Conservation (phyloP, 2,329 filamentous ascomycete species). For the Mycosphaerella sp. region DNA sequence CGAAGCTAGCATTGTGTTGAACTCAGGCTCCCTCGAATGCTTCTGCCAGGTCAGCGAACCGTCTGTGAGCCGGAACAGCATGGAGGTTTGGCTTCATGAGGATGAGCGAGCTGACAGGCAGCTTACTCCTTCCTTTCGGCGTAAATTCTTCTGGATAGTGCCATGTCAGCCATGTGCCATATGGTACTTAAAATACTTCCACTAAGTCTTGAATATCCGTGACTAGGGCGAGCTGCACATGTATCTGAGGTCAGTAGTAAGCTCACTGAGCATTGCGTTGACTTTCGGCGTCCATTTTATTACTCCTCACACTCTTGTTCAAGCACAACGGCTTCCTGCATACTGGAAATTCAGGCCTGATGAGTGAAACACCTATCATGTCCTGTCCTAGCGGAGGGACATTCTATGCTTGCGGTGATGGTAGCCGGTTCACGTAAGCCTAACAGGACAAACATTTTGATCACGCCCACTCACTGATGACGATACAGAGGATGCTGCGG, state of each 20-base stretch:
- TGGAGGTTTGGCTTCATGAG: neutral
- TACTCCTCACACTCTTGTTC: neutral
- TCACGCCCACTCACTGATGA: neutral
- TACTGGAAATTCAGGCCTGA: neutral
- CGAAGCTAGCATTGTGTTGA: neutral
- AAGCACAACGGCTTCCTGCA: neutral
- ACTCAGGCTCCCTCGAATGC: too few relatives aligned
- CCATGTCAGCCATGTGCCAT: neutral
- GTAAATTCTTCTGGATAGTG: neutral
- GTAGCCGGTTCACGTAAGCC: conserved; percentile 11
- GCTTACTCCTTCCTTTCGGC: conserved; percentile 1
- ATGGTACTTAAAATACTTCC: neutral
- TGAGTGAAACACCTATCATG: conserved; percentile 11
- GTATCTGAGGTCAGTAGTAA: neutral
- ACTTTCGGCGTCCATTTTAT: neutral
- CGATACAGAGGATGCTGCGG: conserved; percentile 13
- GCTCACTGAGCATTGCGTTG: neutral
- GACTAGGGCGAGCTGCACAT: neutral
- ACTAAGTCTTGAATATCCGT: neutral
- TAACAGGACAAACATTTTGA: too few relatives aligned
- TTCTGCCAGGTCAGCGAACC: neutral
- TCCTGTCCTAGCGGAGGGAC: conserved; percentile 11
- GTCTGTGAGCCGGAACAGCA: neutral
- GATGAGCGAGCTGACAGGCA: neutral
- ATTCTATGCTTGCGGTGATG: conserved; percentile 18